Conservation (phyloP, 1,284 basidiomycete species). For the Cutaneotrichosporon sp. region DNA sequence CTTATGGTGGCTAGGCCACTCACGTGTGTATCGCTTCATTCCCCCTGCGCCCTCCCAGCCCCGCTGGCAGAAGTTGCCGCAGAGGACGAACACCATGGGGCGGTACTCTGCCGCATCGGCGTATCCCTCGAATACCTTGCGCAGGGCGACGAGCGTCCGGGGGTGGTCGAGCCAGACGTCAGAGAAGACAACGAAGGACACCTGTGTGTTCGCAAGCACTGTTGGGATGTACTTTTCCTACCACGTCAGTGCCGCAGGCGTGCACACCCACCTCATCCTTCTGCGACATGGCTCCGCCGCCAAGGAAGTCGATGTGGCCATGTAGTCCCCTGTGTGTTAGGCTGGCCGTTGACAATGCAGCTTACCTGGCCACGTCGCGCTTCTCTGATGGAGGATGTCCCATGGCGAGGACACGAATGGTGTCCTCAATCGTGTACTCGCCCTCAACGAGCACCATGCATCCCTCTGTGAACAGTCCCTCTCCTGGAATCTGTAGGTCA, state of each 20-base stretch:
- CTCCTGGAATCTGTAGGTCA: slow-evolving; percentile 71
- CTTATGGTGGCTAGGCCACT: slow-evolving; percentile 17
- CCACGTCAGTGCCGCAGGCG: slow-evolving; percentile 1
- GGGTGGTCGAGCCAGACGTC: slow-evolving; percentile 76
- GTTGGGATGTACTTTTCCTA: slow-evolving; percentile 46
- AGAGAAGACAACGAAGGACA: slow-evolving; percentile 91
- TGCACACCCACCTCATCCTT: slow-evolving; percentile 73
- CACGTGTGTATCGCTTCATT: slow-evolving; percentile 78
- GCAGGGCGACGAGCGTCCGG: slow-evolving; percentile 70
- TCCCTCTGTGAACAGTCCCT: slow-evolving; percentile 95
- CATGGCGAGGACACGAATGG: slow-evolving; percentile 82
- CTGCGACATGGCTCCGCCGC: slow-evolving; percentile 81
- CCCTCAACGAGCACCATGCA: slow-evolving; percentile 93
- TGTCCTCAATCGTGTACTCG: slow-evolving; percentile 88
- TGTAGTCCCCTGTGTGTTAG: slow-evolving; percentile 64
- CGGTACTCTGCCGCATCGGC: slow-evolving; percentile 74
- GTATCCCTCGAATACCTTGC: slow-evolving; percentile 85
- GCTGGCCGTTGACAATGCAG: background rate
- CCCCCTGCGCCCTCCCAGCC: slow-evolving; percentile 75
- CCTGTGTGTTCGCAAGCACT: slow-evolving; percentile 52
- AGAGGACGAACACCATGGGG: slow-evolving; percentile 82
- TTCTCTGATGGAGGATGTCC: slow-evolving; percentile 95
- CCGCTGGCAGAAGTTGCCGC: slow-evolving; percentile 87
- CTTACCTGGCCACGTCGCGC: slow-evolving; percentile 70
- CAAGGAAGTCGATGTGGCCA: slow-evolving; percentile 91